Evolutionary conservation across 352 stramenopile species (phyloP).

Genomic region (Pythium chondricola): DNA sequence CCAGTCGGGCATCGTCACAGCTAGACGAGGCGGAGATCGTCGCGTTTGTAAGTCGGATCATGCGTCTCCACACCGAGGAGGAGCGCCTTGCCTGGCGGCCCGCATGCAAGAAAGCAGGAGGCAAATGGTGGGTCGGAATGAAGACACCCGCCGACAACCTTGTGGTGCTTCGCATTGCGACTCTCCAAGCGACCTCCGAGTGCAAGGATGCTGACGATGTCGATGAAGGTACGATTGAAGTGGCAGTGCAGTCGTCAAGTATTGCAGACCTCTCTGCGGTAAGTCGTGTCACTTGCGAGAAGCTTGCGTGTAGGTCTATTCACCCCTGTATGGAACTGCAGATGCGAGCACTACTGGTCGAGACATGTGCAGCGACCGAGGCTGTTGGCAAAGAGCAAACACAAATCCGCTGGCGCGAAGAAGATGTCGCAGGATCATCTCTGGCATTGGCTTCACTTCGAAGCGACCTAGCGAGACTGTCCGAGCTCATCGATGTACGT

Average conservation of each 20-base stretch:
- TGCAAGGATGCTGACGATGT: conserved; percentile 9
- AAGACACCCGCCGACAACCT: conserved; percentile 35
- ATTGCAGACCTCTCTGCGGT: conserved; percentile 52
- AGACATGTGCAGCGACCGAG: background rate
- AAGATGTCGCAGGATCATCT: background rate
- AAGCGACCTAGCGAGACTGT: conserved; percentile 1
- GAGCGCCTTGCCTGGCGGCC: conserved; percentile 16
- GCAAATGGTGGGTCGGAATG: conserved; percentile 47
- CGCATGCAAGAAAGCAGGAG: conserved; percentile 32
- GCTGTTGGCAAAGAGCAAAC: too few relatives aligned
- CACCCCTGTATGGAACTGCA: conserved; percentile 15
- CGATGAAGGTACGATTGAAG: conserved; percentile 28
- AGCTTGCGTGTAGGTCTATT: too few relatives aligned
- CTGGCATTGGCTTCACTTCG: conserved; percentile 2
- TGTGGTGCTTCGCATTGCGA: conserved; percentile 31
- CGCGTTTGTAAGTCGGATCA: conserved; percentile 1
- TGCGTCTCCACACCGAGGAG: conserved; percentile 1
- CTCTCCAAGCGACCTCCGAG: background rate
- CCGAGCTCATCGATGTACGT: background rate
- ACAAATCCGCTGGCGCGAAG: background rate
- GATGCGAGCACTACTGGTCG: conserved; percentile 48
- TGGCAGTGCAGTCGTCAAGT: conserved; percentile 48
- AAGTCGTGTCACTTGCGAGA: too few relatives aligned
- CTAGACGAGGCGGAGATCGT: conserved; percentile 7
- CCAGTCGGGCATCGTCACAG: background rate